Conservation (phyloP, 2,329 filamentous ascomycete genomes). For the Chaetothyriales sp. region DNA sequence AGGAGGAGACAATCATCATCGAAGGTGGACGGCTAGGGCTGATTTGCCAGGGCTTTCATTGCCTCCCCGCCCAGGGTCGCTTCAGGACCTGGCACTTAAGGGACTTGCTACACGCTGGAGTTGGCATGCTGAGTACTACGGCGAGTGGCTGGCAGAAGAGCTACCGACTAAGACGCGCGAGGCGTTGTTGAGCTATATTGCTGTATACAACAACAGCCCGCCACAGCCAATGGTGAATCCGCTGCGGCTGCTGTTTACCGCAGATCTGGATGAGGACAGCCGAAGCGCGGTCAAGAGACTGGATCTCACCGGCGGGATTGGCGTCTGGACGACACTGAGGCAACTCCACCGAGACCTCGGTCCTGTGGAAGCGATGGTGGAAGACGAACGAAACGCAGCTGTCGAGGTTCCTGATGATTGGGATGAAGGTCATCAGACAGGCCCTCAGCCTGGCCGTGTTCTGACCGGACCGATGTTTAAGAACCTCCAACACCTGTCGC, state of each 20-base stretch:
- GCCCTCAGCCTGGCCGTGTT: not conserved
- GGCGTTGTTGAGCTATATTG: conserved; percentile 41
- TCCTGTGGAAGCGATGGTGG: not conserved
- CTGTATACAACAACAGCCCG: conserved; percentile 32
- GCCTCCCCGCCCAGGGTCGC: conserved; percentile 26
- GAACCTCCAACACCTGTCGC: conserved; percentile 42
- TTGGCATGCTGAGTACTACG: conserved; percentile 42
- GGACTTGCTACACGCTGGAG: conserved; percentile 42
- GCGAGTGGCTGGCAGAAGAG: conserved; percentile 36
- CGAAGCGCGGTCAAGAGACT: conserved; percentile 34
- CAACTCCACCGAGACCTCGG: conserved; percentile 31
- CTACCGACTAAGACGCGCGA: conserved; percentile 38
- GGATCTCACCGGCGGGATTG: conserved; percentile 38
- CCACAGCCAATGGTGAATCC: conserved; percentile 26
- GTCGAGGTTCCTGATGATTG: conserved; percentile 23
- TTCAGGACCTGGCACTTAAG: conserved; percentile 38
- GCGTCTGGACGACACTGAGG: conserved; percentile 33
- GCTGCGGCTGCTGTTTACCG: conserved; percentile 36
- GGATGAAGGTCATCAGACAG: conserved; percentile 22
- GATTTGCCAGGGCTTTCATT: conserved; percentile 20
- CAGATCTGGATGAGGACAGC: conserved; percentile 10
- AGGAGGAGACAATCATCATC: not conserved
- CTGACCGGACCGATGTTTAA: conserved; percentile 25
- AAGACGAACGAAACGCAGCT: not conserved
- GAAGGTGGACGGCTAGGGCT: not conserved